These are phyloP conservation scores for Cercospora brassicicola DNA, from an alignment of 2,329 filamentous ascomycete genomes.

Conservation along the genomic window DNA sequence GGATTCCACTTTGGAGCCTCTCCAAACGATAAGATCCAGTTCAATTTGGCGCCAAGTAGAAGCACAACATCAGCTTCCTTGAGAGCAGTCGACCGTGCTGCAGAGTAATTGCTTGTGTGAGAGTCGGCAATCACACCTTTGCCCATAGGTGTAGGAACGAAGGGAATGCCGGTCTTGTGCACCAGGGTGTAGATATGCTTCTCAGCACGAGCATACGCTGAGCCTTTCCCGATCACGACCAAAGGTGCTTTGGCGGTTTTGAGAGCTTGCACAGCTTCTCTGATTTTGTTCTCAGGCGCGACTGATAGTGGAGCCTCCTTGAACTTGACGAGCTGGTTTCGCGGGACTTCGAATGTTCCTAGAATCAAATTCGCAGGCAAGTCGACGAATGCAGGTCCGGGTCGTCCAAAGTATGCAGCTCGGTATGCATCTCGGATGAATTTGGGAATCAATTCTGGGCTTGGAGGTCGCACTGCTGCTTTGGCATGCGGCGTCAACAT, in stretches of 20 bases:
- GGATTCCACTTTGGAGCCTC: constrained; percentile 56
- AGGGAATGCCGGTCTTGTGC: constrained; percentile 52
- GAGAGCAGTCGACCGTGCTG: constrained; percentile 56
- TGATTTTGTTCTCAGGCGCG: constrained; percentile 48
- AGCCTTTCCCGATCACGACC: constrained; percentile 58
- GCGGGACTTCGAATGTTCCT: constrained; percentile 33
- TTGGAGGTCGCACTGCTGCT: constrained; percentile 50
- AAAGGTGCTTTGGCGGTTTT: constrained; percentile 53
- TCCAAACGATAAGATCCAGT: constrained; percentile 61
- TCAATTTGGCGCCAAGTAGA: constrained; percentile 56
- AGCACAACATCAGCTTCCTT: constrained; percentile 57
- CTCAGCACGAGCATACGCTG: constrained; percentile 56
- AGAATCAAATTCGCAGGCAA: constrained; percentile 59
- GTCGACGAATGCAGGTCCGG: constrained; percentile 56
- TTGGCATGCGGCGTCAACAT: constrained; percentile 56
- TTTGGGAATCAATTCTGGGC: constrained; percentile 49
- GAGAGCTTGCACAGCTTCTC: constrained; percentile 48
- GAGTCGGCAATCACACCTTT: constrained; percentile 59
- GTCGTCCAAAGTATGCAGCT: constrained; percentile 55
- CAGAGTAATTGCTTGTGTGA: constrained; percentile 54
- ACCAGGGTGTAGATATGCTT: constrained; percentile 48
- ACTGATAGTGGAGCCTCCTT: constrained; percentile 45
- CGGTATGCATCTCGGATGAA: constrained; percentile 55
- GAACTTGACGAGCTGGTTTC: constrained; percentile 23
- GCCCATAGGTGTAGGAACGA: constrained; percentile 60